Conservation (phyloP, 1,284 basidiomycete species). For the Pascua sp. region DNA sequence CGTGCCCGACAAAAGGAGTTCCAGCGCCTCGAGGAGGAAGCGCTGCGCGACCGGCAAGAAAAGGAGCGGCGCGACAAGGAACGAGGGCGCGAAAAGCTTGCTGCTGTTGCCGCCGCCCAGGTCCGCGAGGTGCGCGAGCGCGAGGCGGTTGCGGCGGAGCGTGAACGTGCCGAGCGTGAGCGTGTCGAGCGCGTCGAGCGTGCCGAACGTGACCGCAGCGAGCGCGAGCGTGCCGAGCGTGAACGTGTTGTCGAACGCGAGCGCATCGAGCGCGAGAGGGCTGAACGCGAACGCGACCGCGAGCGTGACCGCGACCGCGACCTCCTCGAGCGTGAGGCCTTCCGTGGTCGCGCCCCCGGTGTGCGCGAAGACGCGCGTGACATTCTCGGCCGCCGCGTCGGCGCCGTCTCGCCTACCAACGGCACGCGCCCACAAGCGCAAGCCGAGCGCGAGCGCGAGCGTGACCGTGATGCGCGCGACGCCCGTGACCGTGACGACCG, state of each 20-base stretch:
- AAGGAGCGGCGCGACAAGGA: slow-evolving; percentile 33
- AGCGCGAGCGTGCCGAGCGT: no score
- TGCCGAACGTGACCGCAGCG: background rate
- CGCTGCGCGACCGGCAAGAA: slow-evolving; percentile 36
- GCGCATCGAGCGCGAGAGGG: background rate
- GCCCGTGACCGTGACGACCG: background rate
- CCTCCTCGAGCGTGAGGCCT: slow-evolving; percentile 6
- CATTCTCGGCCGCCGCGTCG: no score
- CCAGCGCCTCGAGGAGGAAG: slow-evolving; percentile 38
- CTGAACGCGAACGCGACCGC: slow-evolving; percentile 4
- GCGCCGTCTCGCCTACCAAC: no score
- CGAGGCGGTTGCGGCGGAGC: background rate
- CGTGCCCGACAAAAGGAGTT: slow-evolving; percentile 37
- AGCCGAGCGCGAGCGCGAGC: slow-evolving; percentile 1
- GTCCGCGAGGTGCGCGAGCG: slow-evolving; percentile 12
- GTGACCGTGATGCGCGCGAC: background rate
- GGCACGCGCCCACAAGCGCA: no score
- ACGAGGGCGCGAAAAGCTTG: slow-evolving; percentile 3
- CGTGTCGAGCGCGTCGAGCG: background rate
- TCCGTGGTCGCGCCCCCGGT: background rate
- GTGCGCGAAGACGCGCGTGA: no score
- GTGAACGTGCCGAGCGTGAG: background rate
- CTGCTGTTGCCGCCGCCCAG: background rate
- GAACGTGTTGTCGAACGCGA: slow-evolving; percentile 1
- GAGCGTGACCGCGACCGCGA: slow-evolving; percentile 14